Evolutionary conservation across 106 monocot genomes (phyloP), one percentile per base, ranked within the genome.

Genomic region (Narthecium ossifragum): DNA sequence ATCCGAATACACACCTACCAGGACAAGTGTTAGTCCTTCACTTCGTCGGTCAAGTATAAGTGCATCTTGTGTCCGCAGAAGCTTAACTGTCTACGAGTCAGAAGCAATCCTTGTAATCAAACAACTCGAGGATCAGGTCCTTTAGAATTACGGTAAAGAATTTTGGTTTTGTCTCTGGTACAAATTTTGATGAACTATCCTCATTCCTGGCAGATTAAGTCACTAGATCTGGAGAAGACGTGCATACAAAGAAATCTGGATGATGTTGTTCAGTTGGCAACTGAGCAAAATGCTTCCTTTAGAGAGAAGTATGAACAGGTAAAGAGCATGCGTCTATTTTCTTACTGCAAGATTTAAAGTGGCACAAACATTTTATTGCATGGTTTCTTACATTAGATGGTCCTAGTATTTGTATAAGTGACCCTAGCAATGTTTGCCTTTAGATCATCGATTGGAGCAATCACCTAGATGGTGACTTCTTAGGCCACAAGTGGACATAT

Each of bases 121-220:
- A 57, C 82, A 86, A 62, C 80, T 90, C 54, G 65, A 90, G 57
- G 83, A 90, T 73, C 68, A 83, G 79, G 85, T 86, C 51, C 47
- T 49, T 57, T 15, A 54, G 9, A 18, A 43, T 4, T 43, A 13
- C 11, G 0, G 14, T 43, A 3, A 10, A 2, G 27, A 0, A 28
- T 54, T 29, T 27, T 28, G 4, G 8, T 1, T 29, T 29, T 54
- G 13, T 29, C 11, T 54, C 1, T 29, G 9, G 10, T 23, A n/a
- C 10, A 54, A 7, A 13, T 7, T 28, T 4, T 62, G 6, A 28
- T 48, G 14, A 31, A 1, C 36, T 15, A 59, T 38, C 48, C 54
- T 17, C 34, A 10, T 28, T 57, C 33, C 12, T 23, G 63, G 60
- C 70, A 91, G 83, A 73, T 75, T 40, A 78, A 66, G 54, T 46